Percentiles rank a stretch among this genome's conserved stretches.
phyloP scores from a whole-genome alignment of 306 rosid species.

The Vigna trinervia region DNA sequence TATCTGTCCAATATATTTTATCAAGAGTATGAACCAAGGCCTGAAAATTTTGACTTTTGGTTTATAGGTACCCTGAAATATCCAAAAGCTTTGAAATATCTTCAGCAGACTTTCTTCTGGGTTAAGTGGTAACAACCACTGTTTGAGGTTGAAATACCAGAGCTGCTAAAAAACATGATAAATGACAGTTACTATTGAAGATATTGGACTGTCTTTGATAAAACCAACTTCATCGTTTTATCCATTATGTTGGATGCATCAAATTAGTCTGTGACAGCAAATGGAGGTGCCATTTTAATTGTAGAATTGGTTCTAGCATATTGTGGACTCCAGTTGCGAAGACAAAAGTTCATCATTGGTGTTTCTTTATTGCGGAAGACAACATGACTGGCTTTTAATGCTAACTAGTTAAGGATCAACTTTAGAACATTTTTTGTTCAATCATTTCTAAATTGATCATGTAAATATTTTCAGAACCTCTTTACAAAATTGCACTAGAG shows the following conservation, averaged over 20 bases:
- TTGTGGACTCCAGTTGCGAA: background rate
- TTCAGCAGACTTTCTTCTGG: conserved; percentile 33
- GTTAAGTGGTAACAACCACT: background rate
- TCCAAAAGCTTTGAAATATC: background rate
- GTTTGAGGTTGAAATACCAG: background rate
- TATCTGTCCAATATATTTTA: conserved; percentile 47
- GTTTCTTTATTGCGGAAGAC: background rate
- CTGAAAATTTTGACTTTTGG: conserved; percentile 48
- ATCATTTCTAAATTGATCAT: background rate
- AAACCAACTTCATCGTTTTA: background rate
- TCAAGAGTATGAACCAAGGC: conserved; percentile 39
- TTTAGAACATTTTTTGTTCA: background rate
- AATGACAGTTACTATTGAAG: background rate
- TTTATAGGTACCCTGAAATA: conserved; percentile 29
- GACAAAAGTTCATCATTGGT: background rate
- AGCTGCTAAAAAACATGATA: background rate
- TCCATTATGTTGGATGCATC: background rate
- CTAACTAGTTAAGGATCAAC: background rate
- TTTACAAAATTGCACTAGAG: background rate
- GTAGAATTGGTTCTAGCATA: background rate
- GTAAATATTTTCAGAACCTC: conserved; percentile 3
- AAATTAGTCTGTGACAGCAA: background rate
- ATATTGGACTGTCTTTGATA: background rate
- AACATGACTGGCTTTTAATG: background rate
- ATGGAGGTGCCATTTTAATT: background rate